phyloP scores from a whole-genome alignment of 2,329 filamentous ascomycete species.

The Colletotrichum coccodes region DNA sequence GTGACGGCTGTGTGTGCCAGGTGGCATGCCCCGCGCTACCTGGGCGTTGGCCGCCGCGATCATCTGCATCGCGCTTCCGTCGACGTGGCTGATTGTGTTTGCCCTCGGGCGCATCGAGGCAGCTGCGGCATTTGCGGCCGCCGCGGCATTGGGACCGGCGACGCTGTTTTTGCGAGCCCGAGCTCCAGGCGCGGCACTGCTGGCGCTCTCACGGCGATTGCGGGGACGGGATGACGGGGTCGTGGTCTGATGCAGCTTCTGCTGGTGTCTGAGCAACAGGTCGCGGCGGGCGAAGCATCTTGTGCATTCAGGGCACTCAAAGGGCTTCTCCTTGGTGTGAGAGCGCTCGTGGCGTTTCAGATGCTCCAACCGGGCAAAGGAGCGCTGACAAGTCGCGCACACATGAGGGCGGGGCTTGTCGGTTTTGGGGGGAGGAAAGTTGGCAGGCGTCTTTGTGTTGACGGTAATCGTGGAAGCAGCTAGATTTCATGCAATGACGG shows the following conservation, averaged over 20 bases:
- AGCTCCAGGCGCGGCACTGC: constrained; percentile 70
- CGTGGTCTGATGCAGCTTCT: constrained; percentile 95
- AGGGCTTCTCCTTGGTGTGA: constrained; percentile 99
- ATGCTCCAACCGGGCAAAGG: constrained; percentile 94
- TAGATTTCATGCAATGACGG: neutral
- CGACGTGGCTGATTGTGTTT: constrained; percentile 96
- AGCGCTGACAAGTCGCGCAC: constrained; percentile 89
- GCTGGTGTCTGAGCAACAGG: constrained; percentile 91
- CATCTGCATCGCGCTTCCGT: constrained; percentile 79
- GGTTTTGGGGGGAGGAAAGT: constrained; percentile 87
- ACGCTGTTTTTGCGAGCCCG: constrained; percentile 94
- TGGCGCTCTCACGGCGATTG: constrained; percentile 90
- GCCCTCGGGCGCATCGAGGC: constrained; percentile 84
- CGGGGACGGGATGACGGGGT: constrained; percentile 88
- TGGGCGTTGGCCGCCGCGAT: constrained; percentile 69
- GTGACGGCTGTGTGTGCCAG: constrained; percentile 69
- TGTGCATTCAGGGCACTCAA: constrained; percentile 94
- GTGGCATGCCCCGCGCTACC: constrained; percentile 57
- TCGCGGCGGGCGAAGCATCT: constrained; percentile 96
- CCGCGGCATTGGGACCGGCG: constrained; percentile 63
- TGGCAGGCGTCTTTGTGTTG: constrained; percentile 54
- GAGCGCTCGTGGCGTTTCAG: constrained; percentile 96
- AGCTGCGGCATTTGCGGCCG: constrained; percentile 57
- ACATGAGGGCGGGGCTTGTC: constrained; percentile 97
- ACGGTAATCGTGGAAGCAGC: constrained; percentile 62